Evolutionary conservation across 495 filamentous ascomycete genomes (phyloP), one percentile per base, ranked within the genome.

Genomic region (Hypoxylon subgilvum): DNA sequence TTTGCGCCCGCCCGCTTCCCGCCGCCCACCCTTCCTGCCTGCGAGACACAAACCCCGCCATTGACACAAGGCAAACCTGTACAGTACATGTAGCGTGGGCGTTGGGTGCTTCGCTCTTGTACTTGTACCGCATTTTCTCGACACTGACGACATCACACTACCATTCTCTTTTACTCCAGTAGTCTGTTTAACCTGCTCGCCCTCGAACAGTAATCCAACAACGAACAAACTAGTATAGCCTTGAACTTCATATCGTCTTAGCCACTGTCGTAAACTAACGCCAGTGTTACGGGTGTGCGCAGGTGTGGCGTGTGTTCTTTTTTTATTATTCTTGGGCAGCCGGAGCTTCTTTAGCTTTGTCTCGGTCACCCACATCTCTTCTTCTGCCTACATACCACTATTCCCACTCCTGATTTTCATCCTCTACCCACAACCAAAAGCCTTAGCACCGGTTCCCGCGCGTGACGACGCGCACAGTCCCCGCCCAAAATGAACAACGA

Each of bases 401-500:
- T 17, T 41, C 46, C 23, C 41, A 38, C 48, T 27, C 36, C 54
- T 40, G 47, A 50, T 27, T 57, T 38, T 50, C 13, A 16, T 38
- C 2, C 5, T 52, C 48, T n/a, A 34, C 32, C 38, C 18, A 47
- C 52, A 57, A 42, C 38, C 35, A 43, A 41, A 19, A 55, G 27
- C 44, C 25, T 50, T 28, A 49, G 16, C n/a, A 8, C 22, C 40
- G 47, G 27, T 57, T 65, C 67, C 57, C 71, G 74, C 75, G 74
- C 76, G 74, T 63, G 64, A 68, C 63, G 52, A 68, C 61, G 59
- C 65, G 67, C 70, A 68, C 47, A 68, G 67, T 22, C 61, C 52
- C 69, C 63, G 68, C 72, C 73, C 65, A 71, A 45, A 66, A 86
- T 81, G 77, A 86, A 86, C 79, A 83, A 89, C 73, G 90, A 96